Conservation (phyloP, 2,329 filamentous ascomycete species). For the Neofusicoccum sp. region DNA sequence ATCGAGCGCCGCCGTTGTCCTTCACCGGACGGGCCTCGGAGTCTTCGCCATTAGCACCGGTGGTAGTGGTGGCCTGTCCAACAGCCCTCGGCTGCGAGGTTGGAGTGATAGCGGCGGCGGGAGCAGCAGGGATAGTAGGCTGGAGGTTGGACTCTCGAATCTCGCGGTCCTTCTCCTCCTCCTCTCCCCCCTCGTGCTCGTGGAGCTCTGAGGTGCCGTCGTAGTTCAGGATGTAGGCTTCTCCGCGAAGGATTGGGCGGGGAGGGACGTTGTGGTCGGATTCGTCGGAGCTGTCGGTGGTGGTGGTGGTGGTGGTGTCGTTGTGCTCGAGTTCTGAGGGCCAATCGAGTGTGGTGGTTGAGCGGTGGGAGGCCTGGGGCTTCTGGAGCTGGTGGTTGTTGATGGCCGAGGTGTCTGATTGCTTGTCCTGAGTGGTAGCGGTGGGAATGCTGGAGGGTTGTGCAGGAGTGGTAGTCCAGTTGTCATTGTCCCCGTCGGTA, state of each 20-base stretch:
- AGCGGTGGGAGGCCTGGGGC: neutral
- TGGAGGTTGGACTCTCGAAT: neutral
- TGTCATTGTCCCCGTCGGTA: neutral
- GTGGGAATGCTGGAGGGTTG: too few relatives aligned
- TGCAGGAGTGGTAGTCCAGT: neutral
- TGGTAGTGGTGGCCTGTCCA: neutral
- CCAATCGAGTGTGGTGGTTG: neutral
- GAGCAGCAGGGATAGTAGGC: too few relatives aligned
- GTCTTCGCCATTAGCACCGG: neutral
- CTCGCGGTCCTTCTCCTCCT: neutral
- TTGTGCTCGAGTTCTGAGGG: neutral
- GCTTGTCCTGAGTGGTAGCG: neutral
- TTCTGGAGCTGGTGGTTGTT: neutral
- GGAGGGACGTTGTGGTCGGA: neutral
- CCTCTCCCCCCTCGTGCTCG: neutral
- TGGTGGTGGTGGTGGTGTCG: neutral
- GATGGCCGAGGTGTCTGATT: neutral
- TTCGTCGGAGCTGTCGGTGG: neutral
- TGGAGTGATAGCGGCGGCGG: neutral
- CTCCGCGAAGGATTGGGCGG: too few relatives aligned
- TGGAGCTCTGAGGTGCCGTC: neutral
- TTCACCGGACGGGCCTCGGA: neutral
- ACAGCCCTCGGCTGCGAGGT: too few relatives aligned
- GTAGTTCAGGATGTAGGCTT: neutral
- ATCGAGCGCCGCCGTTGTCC: neutral